Percentiles rank a stretch among this genome's conserved stretches.
Conservation (phyloP, 306 rosid species). For the barrel medic (Medicago truncatula) region MtrunA17r5.0-ANR NC_053049.1:5153501-5154000, state of each 20-base stretch:
- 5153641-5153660: constrained; percentile 38
- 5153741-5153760: not conserved
- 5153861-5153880: not conserved
- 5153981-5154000: constrained; percentile 26
- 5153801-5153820: too few relatives aligned
- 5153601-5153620: constrained; percentile 30
- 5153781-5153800: not conserved
- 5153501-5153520: constrained; percentile 40
- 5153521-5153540: constrained; percentile 33
- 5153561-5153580: constrained; percentile 32
- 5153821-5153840: not conserved
- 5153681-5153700: not conserved
- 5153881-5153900: not conserved
- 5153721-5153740: constrained; percentile 23
- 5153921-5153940: not conserved
- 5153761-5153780: too few relatives aligned
- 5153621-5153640: constrained; percentile 12
- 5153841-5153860: too few relatives aligned
- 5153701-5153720: not conserved
- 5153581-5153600: constrained; percentile 44
- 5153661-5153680: constrained; percentile 38
- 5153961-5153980: not conserved
- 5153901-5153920: not conserved
- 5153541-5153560: constrained; percentile 42
- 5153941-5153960: constrained; percentile 25